These are phyloP conservation scores for Zangia roseola DNA, from an alignment of 768 basidiomycete genomes.

Conservation along the genomic window DNA sequence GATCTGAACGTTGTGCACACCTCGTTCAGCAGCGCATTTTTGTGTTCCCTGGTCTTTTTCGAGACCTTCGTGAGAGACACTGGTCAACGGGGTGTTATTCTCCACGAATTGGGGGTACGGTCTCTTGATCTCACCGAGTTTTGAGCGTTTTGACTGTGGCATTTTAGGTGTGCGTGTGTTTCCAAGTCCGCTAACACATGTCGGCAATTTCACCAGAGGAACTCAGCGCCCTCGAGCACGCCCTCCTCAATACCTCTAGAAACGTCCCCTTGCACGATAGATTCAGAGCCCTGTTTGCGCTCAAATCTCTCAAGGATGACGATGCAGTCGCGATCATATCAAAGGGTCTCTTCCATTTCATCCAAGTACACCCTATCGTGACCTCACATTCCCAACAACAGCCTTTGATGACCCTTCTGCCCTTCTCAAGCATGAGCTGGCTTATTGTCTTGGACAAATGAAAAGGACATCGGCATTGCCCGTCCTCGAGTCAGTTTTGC, in stretches of 20 bases:
- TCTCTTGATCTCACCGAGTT: slow-evolving; percentile 63
- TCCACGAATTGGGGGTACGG: background rate
- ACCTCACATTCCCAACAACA: slow-evolving; percentile 29
- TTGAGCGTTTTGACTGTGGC: slow-evolving; percentile 88
- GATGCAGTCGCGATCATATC: slow-evolving; percentile 84
- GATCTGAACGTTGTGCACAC: slow-evolving; percentile 39
- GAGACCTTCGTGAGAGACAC: slow-evolving; percentile 93
- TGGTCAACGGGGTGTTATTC: slow-evolving; percentile 31
- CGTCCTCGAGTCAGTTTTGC: slow-evolving; percentile 72
- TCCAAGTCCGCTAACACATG: slow-evolving; percentile 52
- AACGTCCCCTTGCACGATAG: slow-evolving; percentile 78
- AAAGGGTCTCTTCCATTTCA: slow-evolving; percentile 52
- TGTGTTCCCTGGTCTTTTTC: slow-evolving; percentile 92
- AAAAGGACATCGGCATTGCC: slow-evolving; percentile 71
- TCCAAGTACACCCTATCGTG: background rate
- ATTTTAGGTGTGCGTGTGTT: slow-evolving; percentile 35
- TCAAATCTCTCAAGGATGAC: slow-evolving; percentile 79
- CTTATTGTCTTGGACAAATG: slow-evolving; percentile 96
- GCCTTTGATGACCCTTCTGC: slow-evolving; percentile 87
- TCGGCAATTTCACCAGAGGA: slow-evolving; percentile 45
- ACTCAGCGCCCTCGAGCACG: slow-evolving; percentile 66
- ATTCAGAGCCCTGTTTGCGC: slow-evolving; percentile 88
- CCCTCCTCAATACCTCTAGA: slow-evolving; percentile 75
- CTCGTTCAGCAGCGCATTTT: slow-evolving; percentile 78
- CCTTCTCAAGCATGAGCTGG: slow-evolving; percentile 93